Conservation (phyloP, 495 filamentous ascomycete species). For the Friedmanniomyces simplex region DNA sequence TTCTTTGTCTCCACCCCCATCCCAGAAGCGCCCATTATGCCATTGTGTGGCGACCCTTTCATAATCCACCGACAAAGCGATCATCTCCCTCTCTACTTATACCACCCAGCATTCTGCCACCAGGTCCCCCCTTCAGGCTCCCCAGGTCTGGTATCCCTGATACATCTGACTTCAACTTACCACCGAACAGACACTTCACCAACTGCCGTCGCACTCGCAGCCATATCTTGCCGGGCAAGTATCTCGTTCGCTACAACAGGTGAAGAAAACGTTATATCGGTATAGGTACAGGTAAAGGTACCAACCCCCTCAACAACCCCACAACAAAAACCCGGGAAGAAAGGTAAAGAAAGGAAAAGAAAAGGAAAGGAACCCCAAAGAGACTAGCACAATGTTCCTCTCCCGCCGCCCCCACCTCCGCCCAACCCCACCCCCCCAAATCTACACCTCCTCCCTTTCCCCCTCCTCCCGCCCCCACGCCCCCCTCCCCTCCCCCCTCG, state of each 20-base stretch:
- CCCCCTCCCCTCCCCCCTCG: conserved; percentile 2
- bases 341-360: neutral
- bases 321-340: neutral
- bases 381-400: neutral
- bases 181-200: neutral
- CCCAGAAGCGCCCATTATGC: neutral
- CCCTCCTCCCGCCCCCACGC: neutral
- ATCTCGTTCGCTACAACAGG: too few species aligned
- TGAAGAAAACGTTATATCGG: too few species aligned
- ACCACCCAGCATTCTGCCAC: neutral
- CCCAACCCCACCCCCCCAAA: neutral
- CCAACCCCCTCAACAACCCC: too few species aligned
- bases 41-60: neutral
- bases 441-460: neutral
- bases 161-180: neutral
- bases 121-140: neutral
- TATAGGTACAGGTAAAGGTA: too few species aligned
- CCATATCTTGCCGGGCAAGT: neutral
- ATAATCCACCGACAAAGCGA: neutral
- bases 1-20: neutral
- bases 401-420: neutral
- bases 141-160: neutral
- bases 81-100: neutral
- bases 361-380: neutral
- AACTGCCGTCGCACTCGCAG: neutral